Evolutionary conservation across 2,329 filamentous ascomycete genomes (phyloP), one percentile per base, ranked within the genome.

Genomic region (Fusarium aywerte): DNA sequence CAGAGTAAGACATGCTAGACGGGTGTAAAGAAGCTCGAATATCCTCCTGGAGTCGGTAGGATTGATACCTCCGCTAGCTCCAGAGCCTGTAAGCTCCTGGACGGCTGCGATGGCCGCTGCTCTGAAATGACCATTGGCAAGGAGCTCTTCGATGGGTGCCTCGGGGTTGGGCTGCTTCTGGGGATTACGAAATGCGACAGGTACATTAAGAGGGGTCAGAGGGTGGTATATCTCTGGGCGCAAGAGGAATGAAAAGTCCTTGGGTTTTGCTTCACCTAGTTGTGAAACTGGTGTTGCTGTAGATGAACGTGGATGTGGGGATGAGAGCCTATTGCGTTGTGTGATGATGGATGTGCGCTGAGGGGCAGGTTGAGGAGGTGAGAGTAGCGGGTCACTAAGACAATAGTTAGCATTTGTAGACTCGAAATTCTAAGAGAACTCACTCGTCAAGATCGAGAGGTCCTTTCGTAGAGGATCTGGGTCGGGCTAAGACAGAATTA

Each of bases 191-290:
- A 97, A 95, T 4, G 92, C 80, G 0, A 81, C 73, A 0, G 88
- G 87, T 13, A 89, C 78, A 64, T 84, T 83, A 42, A 88, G 83
- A 16, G 85, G 85, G 1, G 90, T 89, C 23, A 97, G 83, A 3
- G 90, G 88, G 75, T 97, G 94, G 81, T 95, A 97, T 56, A 94
- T 90, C 67, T 92, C 88, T 4, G 92, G 89, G 20, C 90, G 87
- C 12, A 96, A 86, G 43, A 97, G 88, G 76, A 91, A 95, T 18
- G 89, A 88, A 69, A 97, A 91, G 80, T 97, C 90, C 73, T 92
- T 91, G 43, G 74, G 69, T 4, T 70, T 71, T 2, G 61, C 47
- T 39, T 79, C 76, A 15, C 75, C 76, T 16, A 79, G 49, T 49
- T 73, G 74, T 11, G 75, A 65, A 21, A 71, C 67, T 12, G 76